Evolutionary conservation across 2,329 filamentous ascomycete species (phyloP).

Genomic region (Aspergillus aculeatus): DNA sequence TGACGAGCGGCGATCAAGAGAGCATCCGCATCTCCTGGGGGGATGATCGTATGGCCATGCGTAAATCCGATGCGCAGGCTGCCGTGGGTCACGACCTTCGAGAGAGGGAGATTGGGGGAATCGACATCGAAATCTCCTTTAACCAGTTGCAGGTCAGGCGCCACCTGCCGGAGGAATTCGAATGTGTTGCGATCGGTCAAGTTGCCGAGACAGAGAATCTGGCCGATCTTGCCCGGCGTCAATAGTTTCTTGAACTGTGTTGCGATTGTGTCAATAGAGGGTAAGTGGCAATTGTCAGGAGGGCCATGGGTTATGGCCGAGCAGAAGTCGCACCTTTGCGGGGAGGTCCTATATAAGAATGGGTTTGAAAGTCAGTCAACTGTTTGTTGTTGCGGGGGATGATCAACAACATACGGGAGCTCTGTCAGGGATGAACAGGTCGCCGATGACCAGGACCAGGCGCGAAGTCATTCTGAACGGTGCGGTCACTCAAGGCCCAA

Average conservation of each 20-base stretch:
- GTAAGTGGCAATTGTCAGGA: constrained; percentile 5
- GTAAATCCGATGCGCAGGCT: constrained; percentile 68
- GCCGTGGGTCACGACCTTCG: constrained; percentile 69
- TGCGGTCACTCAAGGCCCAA: constrained; percentile 29
- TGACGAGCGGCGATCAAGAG: constrained; percentile 66
- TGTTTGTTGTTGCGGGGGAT: constrained; percentile 15
- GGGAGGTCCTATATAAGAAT: constrained; percentile 66
- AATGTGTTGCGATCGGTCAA: constrained; percentile 77
- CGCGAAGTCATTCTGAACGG: constrained; percentile 67
- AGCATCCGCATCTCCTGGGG: constrained; percentile 65
- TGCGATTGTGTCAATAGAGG: constrained; percentile 14
- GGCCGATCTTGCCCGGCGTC: constrained; percentile 77
- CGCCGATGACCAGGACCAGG: constrained; percentile 86
- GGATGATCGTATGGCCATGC: constrained; percentile 68
- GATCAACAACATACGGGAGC: constrained; percentile 60
- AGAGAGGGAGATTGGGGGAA: constrained; percentile 62
- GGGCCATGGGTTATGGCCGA: constrained; percentile 4
- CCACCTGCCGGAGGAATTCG: constrained; percentile 73
- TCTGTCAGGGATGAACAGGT: constrained; percentile 90
- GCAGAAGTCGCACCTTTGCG: constrained; percentile 64
- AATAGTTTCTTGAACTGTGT: constrained; percentile 79
- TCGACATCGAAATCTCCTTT: constrained; percentile 70
- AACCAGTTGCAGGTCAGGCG: constrained; percentile 69
- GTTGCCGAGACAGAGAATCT: constrained; percentile 77
- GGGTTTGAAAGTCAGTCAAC: constrained; percentile 15